Percentiles rank a stretch among this genome's conserved stretches.
Conservation (phyloP, 352 stramenopile genomes). For the Aphanomyces euteiches region DNA sequence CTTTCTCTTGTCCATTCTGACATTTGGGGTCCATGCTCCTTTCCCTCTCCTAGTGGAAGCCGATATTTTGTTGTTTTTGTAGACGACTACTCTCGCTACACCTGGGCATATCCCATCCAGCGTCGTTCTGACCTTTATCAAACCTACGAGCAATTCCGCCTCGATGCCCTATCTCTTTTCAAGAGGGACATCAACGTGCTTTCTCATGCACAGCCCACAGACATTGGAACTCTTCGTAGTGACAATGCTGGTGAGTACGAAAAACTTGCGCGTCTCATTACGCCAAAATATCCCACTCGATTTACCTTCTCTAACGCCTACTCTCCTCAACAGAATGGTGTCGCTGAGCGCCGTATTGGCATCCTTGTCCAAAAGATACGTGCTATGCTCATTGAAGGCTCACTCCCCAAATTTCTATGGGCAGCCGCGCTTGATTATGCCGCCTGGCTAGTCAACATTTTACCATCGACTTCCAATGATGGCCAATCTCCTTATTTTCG, state of each 20-base stretch:
- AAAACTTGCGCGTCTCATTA: conserved; percentile 7
- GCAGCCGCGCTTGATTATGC: background rate
- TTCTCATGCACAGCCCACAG: background rate
- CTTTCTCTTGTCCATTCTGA: background rate
- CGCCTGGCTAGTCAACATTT: background rate
- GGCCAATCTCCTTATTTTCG: background rate
- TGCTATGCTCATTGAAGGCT: background rate
- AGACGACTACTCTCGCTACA: conserved; percentile 6
- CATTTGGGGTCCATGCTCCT: background rate
- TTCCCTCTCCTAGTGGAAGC: background rate
- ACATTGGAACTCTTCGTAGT: conserved; percentile 2
- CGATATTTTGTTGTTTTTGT: background rate
- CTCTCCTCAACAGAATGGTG: background rate
- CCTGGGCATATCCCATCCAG: background rate
- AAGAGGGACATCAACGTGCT: background rate
- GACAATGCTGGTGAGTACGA: background rate
- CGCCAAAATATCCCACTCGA: background rate
- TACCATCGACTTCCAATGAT: background rate
- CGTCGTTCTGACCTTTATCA: background rate
- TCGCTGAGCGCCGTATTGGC: background rate
- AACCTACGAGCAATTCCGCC: background rate
- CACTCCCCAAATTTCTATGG: background rate
- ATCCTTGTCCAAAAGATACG: background rate
- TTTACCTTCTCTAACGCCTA: background rate
- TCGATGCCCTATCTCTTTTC: background rate